phyloP scores from a whole-genome alignment of 2,329 filamentous ascomycete genomes.

The Septoria petroselini region DNA sequence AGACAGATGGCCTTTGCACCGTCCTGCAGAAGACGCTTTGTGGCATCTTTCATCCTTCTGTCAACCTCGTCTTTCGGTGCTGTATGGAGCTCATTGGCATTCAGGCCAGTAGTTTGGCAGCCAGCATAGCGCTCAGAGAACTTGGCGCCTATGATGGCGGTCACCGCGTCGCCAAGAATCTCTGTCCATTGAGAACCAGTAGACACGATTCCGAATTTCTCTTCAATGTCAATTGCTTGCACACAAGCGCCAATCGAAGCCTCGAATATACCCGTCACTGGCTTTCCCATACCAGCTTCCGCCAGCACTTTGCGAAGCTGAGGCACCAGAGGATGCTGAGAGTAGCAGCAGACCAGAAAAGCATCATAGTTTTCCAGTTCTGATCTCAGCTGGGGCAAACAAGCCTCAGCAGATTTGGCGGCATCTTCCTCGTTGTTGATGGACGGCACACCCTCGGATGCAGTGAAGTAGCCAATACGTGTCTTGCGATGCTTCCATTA shows the following conservation, averaged over 20 bases:
- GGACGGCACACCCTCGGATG: constrained; percentile 64
- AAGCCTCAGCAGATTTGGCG: constrained; percentile 58
- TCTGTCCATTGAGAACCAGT: constrained; percentile 81
- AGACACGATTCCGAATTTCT: constrained; percentile 80
- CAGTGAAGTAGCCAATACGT: constrained; percentile 62
- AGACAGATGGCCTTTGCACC: constrained; percentile 63
- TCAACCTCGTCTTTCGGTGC: constrained; percentile 62
- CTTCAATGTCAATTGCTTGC: constrained; percentile 49
- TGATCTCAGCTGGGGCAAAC: constrained; percentile 55
- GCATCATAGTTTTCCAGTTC: constrained; percentile 59
- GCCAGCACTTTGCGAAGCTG: constrained; percentile 31
- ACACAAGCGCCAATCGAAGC: constrained; percentile 68
- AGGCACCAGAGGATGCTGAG: constrained; percentile 72
- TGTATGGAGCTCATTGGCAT: constrained; percentile 74
- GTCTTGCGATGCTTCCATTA: constrained; percentile 35
- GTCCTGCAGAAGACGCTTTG: constrained; percentile 58
- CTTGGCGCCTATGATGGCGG: constrained; percentile 57
- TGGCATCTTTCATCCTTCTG: constrained; percentile 65
- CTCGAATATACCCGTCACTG: constrained; percentile 83
- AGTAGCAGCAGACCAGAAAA: constrained; percentile 87
- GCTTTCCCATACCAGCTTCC: constrained; percentile 39
- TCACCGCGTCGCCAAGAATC: constrained; percentile 65
- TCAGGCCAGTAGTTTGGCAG: constrained; percentile 76
- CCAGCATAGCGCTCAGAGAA: constrained; percentile 60
- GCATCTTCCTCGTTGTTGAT: constrained; percentile 77